Percentiles rank a stretch among this genome's conserved stretches.
These are phyloP conservation scores for Trypanosoma scelopori DNA, from an alignment of 208 protist genomes.

Conservation along the genomic window DNA sequence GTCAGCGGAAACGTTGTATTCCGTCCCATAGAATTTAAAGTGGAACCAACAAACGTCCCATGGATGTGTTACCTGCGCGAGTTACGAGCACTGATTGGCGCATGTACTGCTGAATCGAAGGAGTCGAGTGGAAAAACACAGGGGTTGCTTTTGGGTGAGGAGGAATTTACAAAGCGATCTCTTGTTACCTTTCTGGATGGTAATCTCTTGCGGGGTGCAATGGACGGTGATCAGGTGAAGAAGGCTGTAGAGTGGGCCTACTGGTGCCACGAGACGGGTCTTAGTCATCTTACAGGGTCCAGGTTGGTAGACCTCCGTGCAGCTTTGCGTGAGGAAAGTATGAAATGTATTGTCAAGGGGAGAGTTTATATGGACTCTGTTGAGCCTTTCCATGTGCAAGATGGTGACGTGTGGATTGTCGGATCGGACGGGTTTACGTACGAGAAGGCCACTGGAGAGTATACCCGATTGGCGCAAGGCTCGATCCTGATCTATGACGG, in stretches of 20 bases:
- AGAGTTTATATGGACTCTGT: conserved; percentile 26
- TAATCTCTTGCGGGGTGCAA: conserved; percentile 31
- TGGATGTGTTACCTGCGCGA: conserved; percentile 64
- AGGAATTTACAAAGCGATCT: conserved; percentile 7
- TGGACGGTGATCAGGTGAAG: conserved; percentile 32
- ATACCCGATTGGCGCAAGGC: not conserved
- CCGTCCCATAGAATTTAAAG: conserved; percentile 37
- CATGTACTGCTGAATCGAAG: not conserved
- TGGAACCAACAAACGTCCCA: conserved; percentile 50
- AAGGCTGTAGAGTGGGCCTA: conserved; percentile 52
- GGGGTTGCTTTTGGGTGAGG: not conserved
- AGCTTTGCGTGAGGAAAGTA: conserved; percentile 41
- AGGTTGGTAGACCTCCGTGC: conserved; percentile 44
- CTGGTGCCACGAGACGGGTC: conserved; percentile 32
- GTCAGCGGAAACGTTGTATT: conserved; percentile 27
- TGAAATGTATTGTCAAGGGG: conserved; percentile 44
- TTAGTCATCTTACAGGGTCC: conserved; percentile 33
- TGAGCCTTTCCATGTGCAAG: conserved; percentile 8
- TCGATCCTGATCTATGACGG: not conserved
- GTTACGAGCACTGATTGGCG: conserved; percentile 33
- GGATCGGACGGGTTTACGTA: conserved; percentile 8
- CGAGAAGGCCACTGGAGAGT: not conserved
- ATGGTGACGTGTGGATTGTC: conserved; percentile 18
- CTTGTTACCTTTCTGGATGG: conserved; percentile 40
- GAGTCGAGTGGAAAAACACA: not conserved